phyloP scores from a whole-genome alignment of 2,329 filamentous ascomycete genomes.

The Monilinia laxa region DNA sequence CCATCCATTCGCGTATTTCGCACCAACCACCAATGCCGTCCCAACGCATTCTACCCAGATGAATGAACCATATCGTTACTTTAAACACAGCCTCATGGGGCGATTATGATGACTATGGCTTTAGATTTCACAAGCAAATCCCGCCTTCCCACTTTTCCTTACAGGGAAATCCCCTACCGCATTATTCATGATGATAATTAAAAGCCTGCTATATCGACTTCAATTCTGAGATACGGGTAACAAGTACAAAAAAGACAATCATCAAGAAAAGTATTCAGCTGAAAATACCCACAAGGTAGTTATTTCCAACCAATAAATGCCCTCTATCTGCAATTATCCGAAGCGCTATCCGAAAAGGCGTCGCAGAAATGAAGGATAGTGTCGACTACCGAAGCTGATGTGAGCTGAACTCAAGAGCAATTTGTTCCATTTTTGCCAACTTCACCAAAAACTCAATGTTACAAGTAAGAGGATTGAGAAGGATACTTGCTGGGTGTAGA shows the following conservation, averaged over 20 bases:
- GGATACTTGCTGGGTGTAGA: background rate
- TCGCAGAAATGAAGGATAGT: constrained; percentile 22
- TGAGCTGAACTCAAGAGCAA: constrained; percentile 14
- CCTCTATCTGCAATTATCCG: constrained; percentile 20
- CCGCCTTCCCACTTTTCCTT: constrained; percentile 10
- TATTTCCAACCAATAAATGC: constrained; percentile 3
- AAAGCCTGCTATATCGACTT: constrained; percentile 4
- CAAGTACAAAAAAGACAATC: background rate
- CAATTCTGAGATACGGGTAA: background rate
- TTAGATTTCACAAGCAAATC: background rate
- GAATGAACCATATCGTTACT: background rate
- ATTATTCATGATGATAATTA: constrained; percentile 1
- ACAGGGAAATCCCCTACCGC: constrained; percentile 19
- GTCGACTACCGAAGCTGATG: constrained; percentile 23
- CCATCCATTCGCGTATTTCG: constrained; percentile 13
- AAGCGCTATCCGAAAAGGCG: constrained; percentile 24
- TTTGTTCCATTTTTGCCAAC: background rate
- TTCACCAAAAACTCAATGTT: constrained; percentile 1
- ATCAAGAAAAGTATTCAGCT: constrained; percentile 22
- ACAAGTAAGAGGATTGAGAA: constrained; percentile 1
- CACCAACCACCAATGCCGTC: constrained; percentile 1
- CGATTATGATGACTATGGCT: constrained; percentile 14
- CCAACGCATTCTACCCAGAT: constrained; percentile 1
- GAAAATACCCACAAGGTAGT: constrained; percentile 22
- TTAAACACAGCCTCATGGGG: constrained; percentile 11